Conservation (phyloP, 345 rosid species). For the Geranium brycei region DNA sequence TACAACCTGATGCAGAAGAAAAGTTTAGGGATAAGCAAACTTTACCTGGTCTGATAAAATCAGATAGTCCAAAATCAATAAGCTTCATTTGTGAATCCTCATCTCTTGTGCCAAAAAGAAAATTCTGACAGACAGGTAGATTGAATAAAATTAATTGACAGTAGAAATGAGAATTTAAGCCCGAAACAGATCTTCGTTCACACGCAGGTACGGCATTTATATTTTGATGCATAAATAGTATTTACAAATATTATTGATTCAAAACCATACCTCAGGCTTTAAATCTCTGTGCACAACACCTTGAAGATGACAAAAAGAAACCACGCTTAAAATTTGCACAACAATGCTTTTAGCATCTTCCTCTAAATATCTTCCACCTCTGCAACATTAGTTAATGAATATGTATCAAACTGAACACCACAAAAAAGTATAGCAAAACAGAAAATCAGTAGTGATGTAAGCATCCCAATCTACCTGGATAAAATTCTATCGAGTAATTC, state of each 20-base stretch:
- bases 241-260: slow-evolving; percentile 3
- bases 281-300: slow-evolving; percentile 97
- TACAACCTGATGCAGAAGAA: neutral
- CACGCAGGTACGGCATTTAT: neutral
- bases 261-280: slow-evolving; percentile 69
- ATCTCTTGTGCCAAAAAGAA: slow-evolving; percentile 65
- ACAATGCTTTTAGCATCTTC: slow-evolving; percentile 73
- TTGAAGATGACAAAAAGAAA: slow-evolving; percentile 90
- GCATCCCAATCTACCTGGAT: slow-evolving; percentile 40
- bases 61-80: slow-evolving; percentile 92
- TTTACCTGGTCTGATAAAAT: slow-evolving; percentile 65
- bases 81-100: slow-evolving; percentile 80
- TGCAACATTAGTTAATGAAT: slow-evolving; percentile 18
- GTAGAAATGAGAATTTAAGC: neutral
- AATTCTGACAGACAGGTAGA: slow-evolving; percentile 48
- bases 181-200: neutral
- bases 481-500: slow-evolving; percentile 85
- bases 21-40: slow-evolving; percentile 2
- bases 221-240: neutral
- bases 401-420: neutral
- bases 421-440: neutral
- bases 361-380: slow-evolving; percentile 92
- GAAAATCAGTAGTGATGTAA: neutral
- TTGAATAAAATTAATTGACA: neutral
- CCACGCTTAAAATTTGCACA: slow-evolving; percentile 66